Base-by-base conservation (phyloP, 1,139 yeast species). In the Geotrichum phurueaensis region DNA sequence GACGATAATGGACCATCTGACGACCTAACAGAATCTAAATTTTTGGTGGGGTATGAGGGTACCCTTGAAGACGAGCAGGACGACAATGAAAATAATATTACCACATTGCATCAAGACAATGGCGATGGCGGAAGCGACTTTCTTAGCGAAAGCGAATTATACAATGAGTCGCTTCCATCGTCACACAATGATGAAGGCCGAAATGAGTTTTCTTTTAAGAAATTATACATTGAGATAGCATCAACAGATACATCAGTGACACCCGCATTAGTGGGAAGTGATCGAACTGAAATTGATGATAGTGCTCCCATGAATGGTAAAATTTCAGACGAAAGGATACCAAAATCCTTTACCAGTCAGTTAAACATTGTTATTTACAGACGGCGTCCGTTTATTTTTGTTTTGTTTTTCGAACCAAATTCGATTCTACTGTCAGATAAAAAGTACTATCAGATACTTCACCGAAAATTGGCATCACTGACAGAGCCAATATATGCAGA, bases 401-500 rank as follows among this genome's bases (percentile, higher is more conserved):
- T 66, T 6, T 60, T 70, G 43, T 53, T 70, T 9, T 70, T 66
- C 57, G 53, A 58, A 18, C 54, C 60, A 12, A 63, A 65, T 6
- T 56, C 64, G n/a, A 33, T 64, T 2, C 58, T 53, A 2, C 59
- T 69, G 20, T 53, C 62, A 3, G 61, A 60, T 47, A 57, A 57
- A 20, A 48, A 56, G 18, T 64, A 65, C 54, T 71, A 69, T 57
- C 57, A 62, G 12, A 62, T 65, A 3, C 61, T 71, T 31, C 71
- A 71, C 64, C 60, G 67, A 18, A 66, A 69, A 45, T 64, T 71
- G 45, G 72, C 72, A 18, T 67, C 73, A 3, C 60, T 71, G 12
- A 65, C 67, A 1, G 73, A 70, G 53, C 71, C 73, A 1, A 62
- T 71, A 10, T 65, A 60, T 53, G 54, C 68, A 2, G 73, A 70